Evolutionary conservation across 768 basidiomycete genomes (phyloP).

Genomic region (Amanita rubescens): DNA sequence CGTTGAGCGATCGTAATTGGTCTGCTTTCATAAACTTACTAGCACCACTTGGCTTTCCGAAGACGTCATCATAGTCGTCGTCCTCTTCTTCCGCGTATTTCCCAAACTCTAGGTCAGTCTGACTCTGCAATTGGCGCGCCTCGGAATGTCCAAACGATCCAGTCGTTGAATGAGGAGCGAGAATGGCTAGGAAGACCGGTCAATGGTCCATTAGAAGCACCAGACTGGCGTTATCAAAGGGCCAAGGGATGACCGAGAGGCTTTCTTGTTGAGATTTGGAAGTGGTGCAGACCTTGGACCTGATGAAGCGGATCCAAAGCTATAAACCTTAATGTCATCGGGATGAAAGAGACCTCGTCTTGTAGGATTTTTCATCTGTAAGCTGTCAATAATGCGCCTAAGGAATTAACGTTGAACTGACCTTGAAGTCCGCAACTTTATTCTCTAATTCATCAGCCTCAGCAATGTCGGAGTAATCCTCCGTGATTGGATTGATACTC

Average conservation of each 20-base stretch:
- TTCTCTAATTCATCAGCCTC: slow-evolving; percentile 77
- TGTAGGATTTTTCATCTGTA: slow-evolving; percentile 60
- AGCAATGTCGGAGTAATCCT: slow-evolving; percentile 88
- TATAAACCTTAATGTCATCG: slow-evolving; percentile 79
- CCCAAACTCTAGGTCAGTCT: slow-evolving; percentile 50
- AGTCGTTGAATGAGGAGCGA: slow-evolving; percentile 51
- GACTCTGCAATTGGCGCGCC: slow-evolving; percentile 43
- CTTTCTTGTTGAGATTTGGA: slow-evolving; percentile 43
- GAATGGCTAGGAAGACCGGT: slow-evolving; percentile 32
- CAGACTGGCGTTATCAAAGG: slow-evolving; percentile 27
- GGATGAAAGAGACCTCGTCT: slow-evolving; percentile 82
- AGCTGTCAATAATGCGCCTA: neutral
- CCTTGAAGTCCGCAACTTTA: slow-evolving; percentile 83
- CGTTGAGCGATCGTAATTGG: slow-evolving; percentile 3
- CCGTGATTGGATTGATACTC: slow-evolving; percentile 62
- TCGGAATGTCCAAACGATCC: slow-evolving; percentile 65
- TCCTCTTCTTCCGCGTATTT: slow-evolving; percentile 85
- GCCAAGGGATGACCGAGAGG: slow-evolving; percentile 47
- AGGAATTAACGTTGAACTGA: slow-evolving; percentile 19
- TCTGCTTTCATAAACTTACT: slow-evolving; percentile 34
- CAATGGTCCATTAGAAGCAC: slow-evolving; percentile 22
- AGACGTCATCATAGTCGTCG: slow-evolving; percentile 94
- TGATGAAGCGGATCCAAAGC: slow-evolving; percentile 41
- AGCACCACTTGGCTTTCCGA: slow-evolving; percentile 66
- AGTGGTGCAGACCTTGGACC: slow-evolving; percentile 65